Base-by-base conservation (phyloP, 495 filamentous ascomycete species). In the Annulohypoxylon moriforme region DNA sequence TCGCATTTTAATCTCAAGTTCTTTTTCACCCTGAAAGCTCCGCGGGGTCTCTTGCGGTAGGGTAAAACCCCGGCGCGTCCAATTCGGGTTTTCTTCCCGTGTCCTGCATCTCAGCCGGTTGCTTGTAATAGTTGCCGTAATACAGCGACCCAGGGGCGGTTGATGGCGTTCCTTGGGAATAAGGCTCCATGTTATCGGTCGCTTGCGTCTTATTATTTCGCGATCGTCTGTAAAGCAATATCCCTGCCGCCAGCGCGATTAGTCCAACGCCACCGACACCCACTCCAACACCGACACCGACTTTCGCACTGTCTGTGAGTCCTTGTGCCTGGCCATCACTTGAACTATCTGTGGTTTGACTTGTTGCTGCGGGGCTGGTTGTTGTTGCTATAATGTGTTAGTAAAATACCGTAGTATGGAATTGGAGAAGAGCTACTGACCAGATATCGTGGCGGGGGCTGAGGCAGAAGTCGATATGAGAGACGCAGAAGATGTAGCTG, bases 211-310 rank as follows among this genome's bases (percentile, higher is more conserved):
- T 71, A 31, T 31, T 62, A 20, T 66, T 50, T 46, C 34, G 67
- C 16, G 72, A 68, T 10, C 62, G 60, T 22, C 67, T 61, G 64
- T 50, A 75, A 8, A 75, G 55, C 10, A 68, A 5, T 20, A 75
- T 44, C 4, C 64, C 72, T 4, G 46, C 60, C 8, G 47, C 52
- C 3, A 75, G 55, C 0, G 72, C 68, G 14, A 42, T 53, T 3
- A 75, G n/a, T 13, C 68, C 72, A 24, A 71, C 1, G 9, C 34
- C 55, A 5, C 72, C 68, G 7, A 71, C 46, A 1, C 68, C 64
- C 1, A 75, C 64, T 10, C 72, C 68, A 16, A 71, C 72, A 9
- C 68, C 72, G 2, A 75, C 33, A 2, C 72, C 68, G 11, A 71
- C 64, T 31, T 71, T 71, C 3, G 40, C 38, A 42, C 68, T 36